Percentiles rank a stretch among this genome's conserved stretches.
Evolutionary conservation across 1,284 basidiomycete genomes (phyloP).

Genomic region (Trametes polyzona): DNA sequence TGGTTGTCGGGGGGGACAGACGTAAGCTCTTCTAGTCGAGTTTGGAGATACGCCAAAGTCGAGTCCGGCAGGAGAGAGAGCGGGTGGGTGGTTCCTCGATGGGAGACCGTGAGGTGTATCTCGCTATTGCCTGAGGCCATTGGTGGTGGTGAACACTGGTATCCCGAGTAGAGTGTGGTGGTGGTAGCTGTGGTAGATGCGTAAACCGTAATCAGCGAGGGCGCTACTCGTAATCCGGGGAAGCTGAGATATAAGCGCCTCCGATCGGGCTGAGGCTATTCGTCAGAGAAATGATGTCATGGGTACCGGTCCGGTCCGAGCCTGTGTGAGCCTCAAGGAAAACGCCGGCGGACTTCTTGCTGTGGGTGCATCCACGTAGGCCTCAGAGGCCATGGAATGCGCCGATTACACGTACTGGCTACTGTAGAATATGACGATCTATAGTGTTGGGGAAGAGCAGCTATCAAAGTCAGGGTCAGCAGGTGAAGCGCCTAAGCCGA

Average conservation of each 20-base stretch:
- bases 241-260: conserved; percentile 4
- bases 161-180: not conserved
- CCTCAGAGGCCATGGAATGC: too few relatives aligned
- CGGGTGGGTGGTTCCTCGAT: conserved; percentile 51
- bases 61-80: conserved; percentile 50
- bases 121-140: conserved; percentile 7
- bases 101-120: conserved; percentile 39
- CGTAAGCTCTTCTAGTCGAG: conserved; percentile 61
- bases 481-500: not conserved
- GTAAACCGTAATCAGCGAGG: not conserved
- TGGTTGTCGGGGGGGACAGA: conserved; percentile 64
- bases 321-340: not conserved
- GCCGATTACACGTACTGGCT: not conserved
- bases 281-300: not conserved
- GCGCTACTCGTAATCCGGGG: not conserved
- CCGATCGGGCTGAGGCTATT: not conserved
- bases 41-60: conserved; percentile 52
- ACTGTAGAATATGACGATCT: too few relatives aligned
- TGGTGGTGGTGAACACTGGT: not conserved
- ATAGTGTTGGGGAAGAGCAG: not conserved
- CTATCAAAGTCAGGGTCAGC: not conserved
- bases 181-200: not conserved
- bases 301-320: not conserved
- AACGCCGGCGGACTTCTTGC: too few relatives aligned
- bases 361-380: too few relatives aligned